Conservation (phyloP, 2,329 filamentous ascomycete species). For the Cytospora chrysosperma region DNA sequence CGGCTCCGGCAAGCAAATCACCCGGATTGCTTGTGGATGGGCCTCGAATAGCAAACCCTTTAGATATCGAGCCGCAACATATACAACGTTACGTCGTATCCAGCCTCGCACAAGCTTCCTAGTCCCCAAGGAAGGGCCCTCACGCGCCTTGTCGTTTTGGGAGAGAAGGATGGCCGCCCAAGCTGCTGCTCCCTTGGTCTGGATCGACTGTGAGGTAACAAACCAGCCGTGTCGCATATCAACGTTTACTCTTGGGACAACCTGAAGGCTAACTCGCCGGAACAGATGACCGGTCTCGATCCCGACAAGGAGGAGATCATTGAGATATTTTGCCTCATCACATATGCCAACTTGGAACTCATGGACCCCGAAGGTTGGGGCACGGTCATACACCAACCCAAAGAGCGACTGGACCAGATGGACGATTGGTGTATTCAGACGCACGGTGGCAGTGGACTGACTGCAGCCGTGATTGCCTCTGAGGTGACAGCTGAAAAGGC, state of each 20-base stretch:
- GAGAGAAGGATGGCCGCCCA: slow-evolving; percentile 12
- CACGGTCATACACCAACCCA: slow-evolving; percentile 70
- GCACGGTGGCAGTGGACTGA: slow-evolving; percentile 80
- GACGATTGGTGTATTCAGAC: slow-evolving; percentile 84
- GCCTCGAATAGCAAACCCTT: not conserved
- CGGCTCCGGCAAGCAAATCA: slow-evolving; percentile 6
- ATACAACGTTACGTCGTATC: slow-evolving; percentile 17
- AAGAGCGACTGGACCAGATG: slow-evolving; percentile 72
- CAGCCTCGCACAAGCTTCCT: not conserved
- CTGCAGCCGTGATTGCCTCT: slow-evolving; percentile 71
- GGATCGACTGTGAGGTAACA: slow-evolving; percentile 71
- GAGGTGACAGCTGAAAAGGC: slow-evolving; percentile 70
- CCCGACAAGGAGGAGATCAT: slow-evolving; percentile 79
- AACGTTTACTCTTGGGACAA: slow-evolving; percentile 1
- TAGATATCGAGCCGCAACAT: slow-evolving; percentile 6
- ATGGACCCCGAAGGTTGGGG: slow-evolving; percentile 79
- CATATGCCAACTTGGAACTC: slow-evolving; percentile 73
- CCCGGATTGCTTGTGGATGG: not conserved
- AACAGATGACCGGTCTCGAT: slow-evolving; percentile 90
- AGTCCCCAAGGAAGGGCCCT: not conserved
- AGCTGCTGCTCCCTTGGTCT: slow-evolving; percentile 65
- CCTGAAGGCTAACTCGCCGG: slow-evolving; percentile 12
- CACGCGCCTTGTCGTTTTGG: not conserved
- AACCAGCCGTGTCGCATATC: not conserved
- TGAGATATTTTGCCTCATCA: slow-evolving; percentile 90